Conservation (phyloP, 2,329 filamentous ascomycete genomes). For the Dactylellina cionopaga region DNA sequence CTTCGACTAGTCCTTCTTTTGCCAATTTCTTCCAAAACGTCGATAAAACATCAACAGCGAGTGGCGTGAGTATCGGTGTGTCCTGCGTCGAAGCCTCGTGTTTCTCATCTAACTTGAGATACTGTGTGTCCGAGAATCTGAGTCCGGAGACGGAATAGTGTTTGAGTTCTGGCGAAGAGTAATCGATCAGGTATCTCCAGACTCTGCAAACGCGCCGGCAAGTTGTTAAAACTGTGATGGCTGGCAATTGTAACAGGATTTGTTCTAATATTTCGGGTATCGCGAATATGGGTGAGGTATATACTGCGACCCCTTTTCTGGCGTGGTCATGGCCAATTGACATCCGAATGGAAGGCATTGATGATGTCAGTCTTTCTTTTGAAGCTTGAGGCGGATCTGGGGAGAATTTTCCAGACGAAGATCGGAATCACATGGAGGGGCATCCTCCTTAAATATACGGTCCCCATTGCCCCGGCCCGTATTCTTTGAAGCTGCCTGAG, state of each 20-base stretch:
- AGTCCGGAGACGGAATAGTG: conserved; percentile 22
- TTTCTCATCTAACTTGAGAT: no score
- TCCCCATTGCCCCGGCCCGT: no score
- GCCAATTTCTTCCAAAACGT: conserved; percentile 32
- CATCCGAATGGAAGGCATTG: no score
- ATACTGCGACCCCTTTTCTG: no score
- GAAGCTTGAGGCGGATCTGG: no score
- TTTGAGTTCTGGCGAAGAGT: conserved; percentile 18
- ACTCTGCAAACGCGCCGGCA: conserved; percentile 25
- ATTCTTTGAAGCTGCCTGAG: no score
- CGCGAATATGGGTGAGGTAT: conserved; percentile 3
- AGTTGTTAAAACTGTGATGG: conserved; percentile 17
- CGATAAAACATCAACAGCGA: conserved; percentile 16
- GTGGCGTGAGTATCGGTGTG: conserved; percentile 9
- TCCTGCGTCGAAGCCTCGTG: not conserved
- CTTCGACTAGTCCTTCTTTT: not conserved
- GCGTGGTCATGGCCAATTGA: no score
- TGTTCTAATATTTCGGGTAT: conserved; percentile 14
- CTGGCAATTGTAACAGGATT: conserved; percentile 16
- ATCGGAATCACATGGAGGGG: no score
- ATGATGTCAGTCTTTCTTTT: no score
- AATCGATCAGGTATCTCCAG: conserved; percentile 30
- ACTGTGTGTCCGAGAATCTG: no score
- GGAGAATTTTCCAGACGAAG: no score
- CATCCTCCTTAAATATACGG: no score